Conservation (phyloP, 176 grass and related monocot species). For the Poa annua region DNA sequence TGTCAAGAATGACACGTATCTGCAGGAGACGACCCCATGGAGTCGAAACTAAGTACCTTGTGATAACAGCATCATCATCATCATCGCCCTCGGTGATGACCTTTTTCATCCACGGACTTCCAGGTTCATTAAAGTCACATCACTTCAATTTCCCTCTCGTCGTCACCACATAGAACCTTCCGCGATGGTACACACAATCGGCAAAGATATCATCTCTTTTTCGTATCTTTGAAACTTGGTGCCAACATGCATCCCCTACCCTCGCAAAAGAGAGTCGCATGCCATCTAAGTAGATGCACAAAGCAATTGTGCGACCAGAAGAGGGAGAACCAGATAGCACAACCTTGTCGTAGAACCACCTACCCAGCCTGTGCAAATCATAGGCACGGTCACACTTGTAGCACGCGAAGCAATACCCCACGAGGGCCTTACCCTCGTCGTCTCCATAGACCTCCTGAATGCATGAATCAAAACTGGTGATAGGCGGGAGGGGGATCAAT, state of each 20-base stretch:
- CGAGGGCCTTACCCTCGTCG: neutral
- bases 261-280: neutral
- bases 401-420: neutral
- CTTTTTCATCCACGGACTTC: neutral
- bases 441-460: neutral
- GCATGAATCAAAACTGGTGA: neutral
- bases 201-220: neutral
- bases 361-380: neutral
- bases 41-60: neutral
- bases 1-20: neutral
- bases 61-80: neutral
- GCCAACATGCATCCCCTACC: neutral
- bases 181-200: neutral
- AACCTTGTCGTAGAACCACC: neutral
- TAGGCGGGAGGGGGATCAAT: neutral
- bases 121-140: neutral
- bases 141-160: neutral
- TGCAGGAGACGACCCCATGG: constrained; percentile 1
- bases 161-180: neutral
- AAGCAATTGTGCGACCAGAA: neutral
- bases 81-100: neutral
- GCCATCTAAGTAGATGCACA: neutral
- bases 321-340: neutral
- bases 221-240: neutral
- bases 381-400: neutral